A percentile compares a stretch with the other conserved stretches of the same genome.
phyloP scores from a whole-genome alignment of 768 basidiomycete genomes.

The Pholiota microspora region DNA sequence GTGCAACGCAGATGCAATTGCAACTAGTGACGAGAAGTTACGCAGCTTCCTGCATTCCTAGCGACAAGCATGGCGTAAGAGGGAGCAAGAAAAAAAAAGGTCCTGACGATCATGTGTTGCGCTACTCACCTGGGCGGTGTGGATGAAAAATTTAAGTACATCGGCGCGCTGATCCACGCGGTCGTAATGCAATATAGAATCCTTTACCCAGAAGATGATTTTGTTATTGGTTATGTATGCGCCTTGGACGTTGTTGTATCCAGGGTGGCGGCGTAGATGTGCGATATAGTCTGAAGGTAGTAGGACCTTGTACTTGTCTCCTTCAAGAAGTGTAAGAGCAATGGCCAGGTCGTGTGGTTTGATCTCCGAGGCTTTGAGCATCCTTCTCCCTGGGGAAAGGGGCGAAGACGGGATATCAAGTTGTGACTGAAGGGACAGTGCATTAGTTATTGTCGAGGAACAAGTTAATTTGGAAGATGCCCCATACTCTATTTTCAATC shows the following conservation, averaged over 20 bases:
- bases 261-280: constrained; percentile 30
- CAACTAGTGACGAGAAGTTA: constrained; percentile 43
- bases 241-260: constrained; percentile 30
- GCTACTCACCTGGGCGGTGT: constrained; percentile 34
- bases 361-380: constrained; percentile 31
- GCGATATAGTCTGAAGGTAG: constrained; percentile 41
- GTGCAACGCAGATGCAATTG: constrained; percentile 40
- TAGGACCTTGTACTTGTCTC: constrained; percentile 36
- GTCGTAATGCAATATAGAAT: constrained; percentile 38
- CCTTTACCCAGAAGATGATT: constrained; percentile 38
- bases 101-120: background rate
- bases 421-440: constrained; percentile 7
- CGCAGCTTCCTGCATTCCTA: constrained; percentile 43
- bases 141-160: constrained; percentile 43
- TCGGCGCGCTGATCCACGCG: constrained; percentile 33
- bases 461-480: background rate
- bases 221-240: constrained; percentile 36
- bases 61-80: background rate
- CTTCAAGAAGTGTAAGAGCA: constrained; percentile 42
- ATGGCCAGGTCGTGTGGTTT: constrained; percentile 39
- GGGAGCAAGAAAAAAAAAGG: background rate
- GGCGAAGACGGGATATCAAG: constrained; percentile 5
- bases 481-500: constrained; percentile 28
- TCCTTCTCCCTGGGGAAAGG: constrained; percentile 23
- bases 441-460: background rate